Base-by-base conservation (phyloP, 2,329 filamentous ascomycete genomes). In the Diplodia corticola region DNA sequence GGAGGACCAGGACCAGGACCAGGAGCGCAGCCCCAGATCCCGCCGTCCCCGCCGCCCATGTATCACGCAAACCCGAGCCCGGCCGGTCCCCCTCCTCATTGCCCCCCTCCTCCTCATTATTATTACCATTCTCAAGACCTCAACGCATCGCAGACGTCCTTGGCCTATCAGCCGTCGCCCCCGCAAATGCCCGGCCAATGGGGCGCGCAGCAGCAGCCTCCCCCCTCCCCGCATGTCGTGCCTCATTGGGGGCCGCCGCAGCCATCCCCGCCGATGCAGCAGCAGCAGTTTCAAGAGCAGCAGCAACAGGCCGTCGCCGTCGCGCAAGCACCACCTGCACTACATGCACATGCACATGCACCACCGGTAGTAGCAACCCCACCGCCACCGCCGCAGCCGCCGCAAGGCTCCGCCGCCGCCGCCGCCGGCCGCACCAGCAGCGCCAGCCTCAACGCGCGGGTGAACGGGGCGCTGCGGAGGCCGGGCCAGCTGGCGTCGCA, bases 31-130 rank as follows among this genome's bases (percentile, higher is more conserved):
- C 15, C 15, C n/a, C 40, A 6, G 10, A n/a, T n/a, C n/a, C 7
- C 40, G 12, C n/a, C 40, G 40, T 20, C 40, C 17, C 40, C 40
- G 40, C 30, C 53, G 5, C 53, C 40, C 22, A 50, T 59, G 30
- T 65, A 65, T 24, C 63, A 59, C 33, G 63, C 63, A 6, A 35
- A 40, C 46, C 51, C 63, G 30, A 65, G 53, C 20, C 63, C 44
- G 13, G 40, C 51, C 12, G 57, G 63, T 50, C 4, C 37, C 13
- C 53, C 44, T 35, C 63, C 63, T 9, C 40, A 44, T 9, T n/a
- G 10, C 20, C n/a, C 30, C 12, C 12, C 59, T 15, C 20, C 13
- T 3, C n/a, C 50, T 22, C n/a, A n/a, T n/a, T n/a, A n/a, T n/a
- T 64, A 64, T 24, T 26, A 64, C 5, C 46, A 24, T 48, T 10